Conservation (phyloP, 192 early-diverging fungal genomes). For the Coemansia umbellata region DNA sequence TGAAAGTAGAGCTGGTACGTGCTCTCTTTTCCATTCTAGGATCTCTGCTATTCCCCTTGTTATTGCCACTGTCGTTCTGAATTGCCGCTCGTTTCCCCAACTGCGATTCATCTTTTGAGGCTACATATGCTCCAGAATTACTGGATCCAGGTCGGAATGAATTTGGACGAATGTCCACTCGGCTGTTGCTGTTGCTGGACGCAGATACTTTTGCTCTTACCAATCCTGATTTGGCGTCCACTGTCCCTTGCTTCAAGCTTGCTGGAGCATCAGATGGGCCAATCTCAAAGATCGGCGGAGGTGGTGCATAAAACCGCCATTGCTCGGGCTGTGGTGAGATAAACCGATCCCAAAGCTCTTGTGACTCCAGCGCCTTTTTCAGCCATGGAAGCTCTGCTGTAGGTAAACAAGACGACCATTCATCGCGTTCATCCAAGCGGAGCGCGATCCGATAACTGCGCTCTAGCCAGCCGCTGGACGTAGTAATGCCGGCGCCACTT, state of each 20-base stretch:
- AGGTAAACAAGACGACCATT: constrained; percentile 35
- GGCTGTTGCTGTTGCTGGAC: neutral
- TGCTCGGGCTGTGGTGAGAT: constrained; percentile 47
- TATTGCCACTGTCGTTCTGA: constrained; percentile 4
- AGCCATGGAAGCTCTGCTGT: constrained; percentile 32
- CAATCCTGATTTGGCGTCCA: neutral
- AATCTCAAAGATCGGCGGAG: constrained; percentile 22
- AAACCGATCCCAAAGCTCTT: constrained; percentile 44
- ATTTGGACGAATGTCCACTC: neutral
- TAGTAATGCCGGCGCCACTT: neutral
- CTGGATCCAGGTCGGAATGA: too few relatives aligned
- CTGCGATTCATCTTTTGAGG: too few relatives aligned
- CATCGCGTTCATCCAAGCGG: constrained; percentile 27
- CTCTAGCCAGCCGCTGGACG: constrained; percentile 16
- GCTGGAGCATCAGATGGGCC: neutral
- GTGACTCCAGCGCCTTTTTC: constrained; percentile 29
- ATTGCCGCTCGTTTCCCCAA: constrained; percentile 24
- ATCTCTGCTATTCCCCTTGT: neutral
- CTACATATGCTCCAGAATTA: too few relatives aligned
- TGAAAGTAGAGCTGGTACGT: constrained; percentile 1
- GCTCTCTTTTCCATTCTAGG: constrained; percentile 15
- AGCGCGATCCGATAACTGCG: constrained; percentile 48
- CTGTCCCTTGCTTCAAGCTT: neutral
- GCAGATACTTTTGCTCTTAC: neutral
- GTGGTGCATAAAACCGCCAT: constrained; percentile 36